These are phyloP conservation scores for Poronia punctata DNA, from an alignment of 495 filamentous ascomycete species.

Conservation along the genomic window DNA sequence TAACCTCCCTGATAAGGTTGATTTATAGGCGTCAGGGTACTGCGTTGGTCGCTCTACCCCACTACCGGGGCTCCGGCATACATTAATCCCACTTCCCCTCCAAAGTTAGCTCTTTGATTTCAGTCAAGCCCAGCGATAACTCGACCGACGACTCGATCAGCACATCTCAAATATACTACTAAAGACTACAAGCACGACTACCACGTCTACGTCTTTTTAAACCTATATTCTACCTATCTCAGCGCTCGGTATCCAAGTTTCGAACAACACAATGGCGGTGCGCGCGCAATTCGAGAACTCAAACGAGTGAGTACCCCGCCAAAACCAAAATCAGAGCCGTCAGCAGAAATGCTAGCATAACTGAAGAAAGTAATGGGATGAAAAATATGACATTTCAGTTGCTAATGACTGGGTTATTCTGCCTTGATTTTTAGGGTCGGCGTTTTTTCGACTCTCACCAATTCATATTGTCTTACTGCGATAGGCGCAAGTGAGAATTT, in stretches of 20 bases:
- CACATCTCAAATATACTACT: neutral
- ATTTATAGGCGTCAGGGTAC: slow-evolving; percentile 3
- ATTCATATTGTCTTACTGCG: slow-evolving; percentile 89
- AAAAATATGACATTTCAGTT: neutral
- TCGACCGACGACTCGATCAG: slow-evolving; percentile 1
- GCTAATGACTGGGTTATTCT: slow-evolving; percentile 21
- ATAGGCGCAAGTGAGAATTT: slow-evolving; percentile 97
- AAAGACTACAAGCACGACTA: slow-evolving; percentile 5
- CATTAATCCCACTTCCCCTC: slow-evolving; percentile 9
- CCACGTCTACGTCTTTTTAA: slow-evolving; percentile 3
- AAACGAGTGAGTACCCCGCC: slow-evolving; percentile 70
- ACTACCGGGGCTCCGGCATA: too few relatives aligned
- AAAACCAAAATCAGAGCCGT: slow-evolving; percentile 2
- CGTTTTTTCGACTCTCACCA: slow-evolving; percentile 92
- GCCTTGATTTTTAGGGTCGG: slow-evolving; percentile 62
- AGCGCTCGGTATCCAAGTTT: slow-evolving; percentile 2
- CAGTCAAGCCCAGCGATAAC: neutral
- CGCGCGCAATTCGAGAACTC: slow-evolving; percentile 95
- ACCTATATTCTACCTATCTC: slow-evolving; percentile 13
- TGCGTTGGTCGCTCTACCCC: too few relatives aligned
- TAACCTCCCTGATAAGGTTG: too few relatives aligned
- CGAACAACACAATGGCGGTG: slow-evolving; percentile 57
- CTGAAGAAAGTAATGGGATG: neutral
- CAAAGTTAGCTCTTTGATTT: neutral
- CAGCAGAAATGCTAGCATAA: too few relatives aligned